Evolutionary conservation across 1,139 yeast species (phyloP).

Genomic region (Scheffersomyces titani): DNA sequence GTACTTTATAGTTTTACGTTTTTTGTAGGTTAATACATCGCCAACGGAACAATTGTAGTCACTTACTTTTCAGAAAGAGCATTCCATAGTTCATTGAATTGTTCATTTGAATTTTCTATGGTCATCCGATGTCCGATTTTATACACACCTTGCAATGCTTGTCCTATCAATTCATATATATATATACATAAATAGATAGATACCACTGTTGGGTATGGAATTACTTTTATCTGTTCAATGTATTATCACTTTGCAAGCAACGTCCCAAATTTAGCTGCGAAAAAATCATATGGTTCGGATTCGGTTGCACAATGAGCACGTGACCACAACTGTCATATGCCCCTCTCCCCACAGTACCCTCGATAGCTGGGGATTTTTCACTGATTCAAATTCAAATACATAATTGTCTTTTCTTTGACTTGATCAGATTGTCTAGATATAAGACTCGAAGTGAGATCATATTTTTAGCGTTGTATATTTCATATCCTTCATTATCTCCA

Average conservation of each 20-base stretch:
- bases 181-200: too few relatives aligned
- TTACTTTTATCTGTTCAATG: too few relatives aligned
- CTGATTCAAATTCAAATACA: background rate
- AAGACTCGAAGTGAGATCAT: background rate
- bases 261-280: background rate
- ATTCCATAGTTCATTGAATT: too few relatives aligned
- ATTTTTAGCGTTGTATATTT: background rate
- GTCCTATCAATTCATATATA: too few relatives aligned
- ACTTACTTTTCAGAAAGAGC: too few relatives aligned
- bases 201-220: too few relatives aligned
- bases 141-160: too few relatives aligned
- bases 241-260: background rate
- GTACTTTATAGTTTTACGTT: background rate
- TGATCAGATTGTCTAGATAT: background rate
- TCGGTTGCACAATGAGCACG: background rate
- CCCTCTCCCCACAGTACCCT: background rate
- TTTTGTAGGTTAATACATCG: slow-evolving; percentile 1
- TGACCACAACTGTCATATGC: background rate
- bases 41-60: background rate
- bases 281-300: background rate
- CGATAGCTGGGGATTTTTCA: background rate
- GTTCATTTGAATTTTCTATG: background rate
- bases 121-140: too few relatives aligned
- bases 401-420: background rate
- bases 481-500: background rate